These are phyloP conservation scores for Jacaranda mimosifolia DNA, from an alignment of 257 asterid species.

Conservation along the genomic window DNA sequence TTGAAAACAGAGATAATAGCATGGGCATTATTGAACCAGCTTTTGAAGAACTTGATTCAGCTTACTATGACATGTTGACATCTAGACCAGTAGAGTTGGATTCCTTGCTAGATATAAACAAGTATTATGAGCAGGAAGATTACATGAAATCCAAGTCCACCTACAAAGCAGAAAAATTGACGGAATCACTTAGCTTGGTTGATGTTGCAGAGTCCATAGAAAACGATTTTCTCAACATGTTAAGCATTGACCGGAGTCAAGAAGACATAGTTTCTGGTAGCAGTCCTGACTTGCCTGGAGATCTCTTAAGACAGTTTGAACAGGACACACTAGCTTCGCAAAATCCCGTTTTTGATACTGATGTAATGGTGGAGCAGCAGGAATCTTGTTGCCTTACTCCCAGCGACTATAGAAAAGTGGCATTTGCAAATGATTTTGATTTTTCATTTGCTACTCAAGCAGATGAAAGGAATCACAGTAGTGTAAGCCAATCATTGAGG, in stretches of 20 bases:
- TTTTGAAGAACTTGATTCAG: conserved; percentile 50
- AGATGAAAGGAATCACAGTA: conserved; percentile 46
- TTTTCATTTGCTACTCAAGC: conserved; percentile 56
- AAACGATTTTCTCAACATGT: conserved; percentile 77
- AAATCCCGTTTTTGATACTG: conserved; percentile 45
- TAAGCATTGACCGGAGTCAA: conserved; percentile 53
- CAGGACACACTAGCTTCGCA: conserved; percentile 42
- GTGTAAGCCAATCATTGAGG: conserved; percentile 50
- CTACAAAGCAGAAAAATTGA: conserved; percentile 29
- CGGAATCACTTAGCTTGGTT: conserved; percentile 65
- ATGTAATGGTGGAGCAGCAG: conserved; percentile 44
- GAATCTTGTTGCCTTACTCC: conserved; percentile 35
- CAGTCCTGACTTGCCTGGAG: conserved; percentile 49
- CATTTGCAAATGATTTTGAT: conserved; percentile 60
- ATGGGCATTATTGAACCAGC: conserved; percentile 32
- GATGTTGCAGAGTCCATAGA: conserved; percentile 75
- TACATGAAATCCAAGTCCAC: conserved; percentile 29
- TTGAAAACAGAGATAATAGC: conserved; percentile 35
- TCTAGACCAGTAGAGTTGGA: conserved; percentile 36
- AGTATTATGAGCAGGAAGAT: conserved; percentile 45
- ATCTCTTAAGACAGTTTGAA: conserved; percentile 51
- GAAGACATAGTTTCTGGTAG: conserved; percentile 46
- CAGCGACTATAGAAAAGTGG: conserved; percentile 39
- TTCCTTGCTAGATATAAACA: conserved; percentile 37
- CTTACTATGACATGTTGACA: conserved; percentile 36